Conservation (phyloP, 495 filamentous ascomycete species). For the Aspergillus bertholletiae region DNA sequence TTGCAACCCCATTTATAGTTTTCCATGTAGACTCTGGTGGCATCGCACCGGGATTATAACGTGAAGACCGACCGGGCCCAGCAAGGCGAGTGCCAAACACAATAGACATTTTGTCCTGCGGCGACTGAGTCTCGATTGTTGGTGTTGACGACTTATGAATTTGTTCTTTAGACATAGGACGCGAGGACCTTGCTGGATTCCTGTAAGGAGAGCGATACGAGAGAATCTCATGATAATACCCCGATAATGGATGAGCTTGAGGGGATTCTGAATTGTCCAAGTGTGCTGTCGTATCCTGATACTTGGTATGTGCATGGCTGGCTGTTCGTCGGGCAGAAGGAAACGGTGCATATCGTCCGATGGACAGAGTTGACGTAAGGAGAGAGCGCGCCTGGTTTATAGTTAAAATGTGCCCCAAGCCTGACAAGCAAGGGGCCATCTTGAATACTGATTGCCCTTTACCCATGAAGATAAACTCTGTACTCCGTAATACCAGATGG, state of each 20-base stretch:
- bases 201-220: slow-evolving; percentile 27
- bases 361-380: not conserved
- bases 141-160: slow-evolving; percentile 21
- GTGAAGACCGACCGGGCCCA: slow-evolving; percentile 60
- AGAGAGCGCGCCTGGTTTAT: not conserved
- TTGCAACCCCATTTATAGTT: slow-evolving; percentile 71
- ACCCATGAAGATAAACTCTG: slow-evolving; percentile 18
- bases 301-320: slow-evolving; percentile 12
- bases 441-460: slow-evolving; percentile 17
- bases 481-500: too few relatives aligned
- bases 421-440: not conserved
- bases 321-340: slow-evolving; percentile 22
- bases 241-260: slow-evolving; percentile 42
- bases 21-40: slow-evolving; percentile 41
- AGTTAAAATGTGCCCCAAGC: not conserved
- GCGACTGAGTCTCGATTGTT: slow-evolving; percentile 27
- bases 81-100: slow-evolving; percentile 76
- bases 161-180: slow-evolving; percentile 16
- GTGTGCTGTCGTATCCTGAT: slow-evolving; percentile 11
- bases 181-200: slow-evolving; percentile 20
- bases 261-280: not conserved
- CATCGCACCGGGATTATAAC: slow-evolving; percentile 51
- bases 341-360: slow-evolving; percentile 18
- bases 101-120: slow-evolving; percentile 57
- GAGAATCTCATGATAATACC: slow-evolving; percentile 38